Evolutionary conservation across 2,329 filamentous ascomycete species (phyloP).

Genomic region (Cadophora sp.): DNA sequence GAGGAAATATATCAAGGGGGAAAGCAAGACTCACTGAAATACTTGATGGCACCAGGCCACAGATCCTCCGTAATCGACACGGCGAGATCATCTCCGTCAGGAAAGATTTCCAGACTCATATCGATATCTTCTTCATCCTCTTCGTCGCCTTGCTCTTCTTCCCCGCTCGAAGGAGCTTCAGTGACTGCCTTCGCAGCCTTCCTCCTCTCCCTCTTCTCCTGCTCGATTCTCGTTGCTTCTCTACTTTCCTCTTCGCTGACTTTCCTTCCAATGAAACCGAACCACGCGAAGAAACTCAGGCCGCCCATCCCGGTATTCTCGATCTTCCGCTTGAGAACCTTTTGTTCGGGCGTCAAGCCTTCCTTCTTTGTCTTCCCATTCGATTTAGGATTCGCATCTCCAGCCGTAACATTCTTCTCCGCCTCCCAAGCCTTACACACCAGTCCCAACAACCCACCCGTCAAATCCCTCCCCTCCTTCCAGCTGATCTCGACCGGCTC

Average conservation of each 20-base stretch:
- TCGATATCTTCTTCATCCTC: conserved; percentile 64
- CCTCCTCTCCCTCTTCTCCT: conserved; percentile 58
- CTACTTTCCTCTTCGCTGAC: conserved; percentile 76
- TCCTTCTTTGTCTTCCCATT: conserved; percentile 39
- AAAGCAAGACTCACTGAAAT: conserved; percentile 73
- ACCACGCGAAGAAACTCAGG: conserved; percentile 87
- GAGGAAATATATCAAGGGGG: conserved; percentile 16
- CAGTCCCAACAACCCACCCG: conserved; percentile 77
- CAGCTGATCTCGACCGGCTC: conserved; percentile 89
- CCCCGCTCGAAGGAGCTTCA: conserved; percentile 47
- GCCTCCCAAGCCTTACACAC: conserved; percentile 74
- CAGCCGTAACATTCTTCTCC: conserved; percentile 45
- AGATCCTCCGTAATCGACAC: conserved; percentile 84
- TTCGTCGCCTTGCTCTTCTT: conserved; percentile 50
- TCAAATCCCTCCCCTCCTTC: conserved; percentile 87
- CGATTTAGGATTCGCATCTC: background rate
- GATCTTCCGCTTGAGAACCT: conserved; percentile 60
- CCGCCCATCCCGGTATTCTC: conserved; percentile 66
- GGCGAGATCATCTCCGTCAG: conserved; percentile 84
- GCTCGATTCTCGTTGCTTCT: conserved; percentile 64
- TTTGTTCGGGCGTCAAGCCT: conserved; percentile 55
- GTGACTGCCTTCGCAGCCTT: conserved; percentile 46
- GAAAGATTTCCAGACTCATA: conserved; percentile 81
- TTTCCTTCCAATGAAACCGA: conserved; percentile 76
- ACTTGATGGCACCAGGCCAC: conserved; percentile 86